These are phyloP conservation scores for Ustilago vetiveriae DNA, from an alignment of 1,284 basidiomycete genomes.

Conservation along the genomic window DNA sequence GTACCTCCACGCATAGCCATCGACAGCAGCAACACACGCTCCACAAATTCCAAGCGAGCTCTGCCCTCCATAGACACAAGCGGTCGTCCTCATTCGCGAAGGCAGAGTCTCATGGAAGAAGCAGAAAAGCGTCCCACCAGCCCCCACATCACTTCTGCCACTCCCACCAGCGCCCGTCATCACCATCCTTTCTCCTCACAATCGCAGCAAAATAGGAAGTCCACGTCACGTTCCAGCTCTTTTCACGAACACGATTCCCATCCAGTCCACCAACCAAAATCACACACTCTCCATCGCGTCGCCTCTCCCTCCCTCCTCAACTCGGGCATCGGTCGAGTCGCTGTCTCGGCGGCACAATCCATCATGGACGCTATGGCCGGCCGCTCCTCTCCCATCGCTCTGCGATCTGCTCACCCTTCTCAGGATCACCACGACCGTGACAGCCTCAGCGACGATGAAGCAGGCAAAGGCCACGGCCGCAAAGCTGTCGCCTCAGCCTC, in stretches of 20 bases:
- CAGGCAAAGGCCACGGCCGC: slow-evolving; percentile 54
- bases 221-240: slow-evolving; percentile 22
- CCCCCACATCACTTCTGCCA: slow-evolving; percentile 52
- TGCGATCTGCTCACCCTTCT: slow-evolving; percentile 18
- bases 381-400: slow-evolving; percentile 38
- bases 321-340: slow-evolving; percentile 45
- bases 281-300: slow-evolving; percentile 24
- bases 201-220: background rate
- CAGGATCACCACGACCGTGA: slow-evolving; percentile 20
- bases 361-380: slow-evolving; percentile 55
- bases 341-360: slow-evolving; percentile 55
- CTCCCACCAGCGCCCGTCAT: slow-evolving; percentile 44
- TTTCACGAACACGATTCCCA: slow-evolving; percentile 30
- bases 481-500: slow-evolving; percentile 27
- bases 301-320: slow-evolving; percentile 36
- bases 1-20: slow-evolving; percentile 34
- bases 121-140: slow-evolving; percentile 50
- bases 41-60: slow-evolving; percentile 15
- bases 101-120: slow-evolving; percentile 35
- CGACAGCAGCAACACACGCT: slow-evolving; percentile 14
- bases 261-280: slow-evolving; percentile 9
- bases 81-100: slow-evolving; percentile 21
- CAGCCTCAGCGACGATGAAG: slow-evolving; percentile 52
- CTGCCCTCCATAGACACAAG: slow-evolving; percentile 41
- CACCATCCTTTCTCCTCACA: slow-evolving; percentile 18